Conservation (phyloP, 78 protist species). For the Dictyostelium discoideum region dicty_2.7 NC_007091.3:2426001-2426500, state of each 20-base stretch:
- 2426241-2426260: constrained; percentile 41
- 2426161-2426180: neutral
- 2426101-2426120: neutral
- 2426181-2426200: neutral
- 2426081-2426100: constrained; percentile 9
- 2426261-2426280: neutral
- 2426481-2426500: neutral
- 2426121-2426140: neutral
- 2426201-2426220: constrained; percentile 12
- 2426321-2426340: neutral
- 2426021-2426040: constrained; percentile 8
- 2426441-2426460: neutral
- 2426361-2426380: neutral
- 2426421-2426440: constrained; percentile 57
- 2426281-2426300: neutral
- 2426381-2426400: constrained; percentile 4
- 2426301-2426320: neutral
- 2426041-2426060: constrained; percentile 4
- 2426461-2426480: neutral
- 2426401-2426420: neutral
- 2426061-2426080: neutral
- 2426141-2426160: neutral
- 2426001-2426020: constrained; percentile 26
- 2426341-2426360: neutral
- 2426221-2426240: constrained; percentile 7